Evolutionary conservation across 2,329 filamentous ascomycete genomes (phyloP).

Genomic region (Alternaria burnsii): DNA sequence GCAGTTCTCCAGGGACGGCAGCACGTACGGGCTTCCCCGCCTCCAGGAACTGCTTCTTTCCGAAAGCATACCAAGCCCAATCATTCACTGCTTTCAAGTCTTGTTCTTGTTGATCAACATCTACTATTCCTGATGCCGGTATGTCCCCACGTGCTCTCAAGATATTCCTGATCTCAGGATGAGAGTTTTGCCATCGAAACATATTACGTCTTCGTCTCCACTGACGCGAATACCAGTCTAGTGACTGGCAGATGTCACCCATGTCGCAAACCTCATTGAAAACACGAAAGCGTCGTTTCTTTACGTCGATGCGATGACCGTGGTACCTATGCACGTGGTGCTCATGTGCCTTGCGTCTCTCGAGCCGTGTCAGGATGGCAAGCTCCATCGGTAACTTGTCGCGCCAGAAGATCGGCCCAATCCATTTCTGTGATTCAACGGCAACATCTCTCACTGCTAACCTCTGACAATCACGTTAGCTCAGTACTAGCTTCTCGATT

Average conservation of each 20-base stretch:
- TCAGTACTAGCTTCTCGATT: background rate
- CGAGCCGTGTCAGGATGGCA: constrained; percentile 9
- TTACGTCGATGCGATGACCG: constrained; percentile 11
- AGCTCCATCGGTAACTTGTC: constrained; percentile 18
- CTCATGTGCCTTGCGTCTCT: background rate
- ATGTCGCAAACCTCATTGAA: constrained; percentile 15
- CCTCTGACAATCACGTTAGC: background rate
- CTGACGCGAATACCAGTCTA: background rate
- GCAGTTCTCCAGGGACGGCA: background rate
- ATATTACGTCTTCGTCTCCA: constrained; percentile 2
- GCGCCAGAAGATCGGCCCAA: constrained; percentile 15
- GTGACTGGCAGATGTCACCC: background rate
- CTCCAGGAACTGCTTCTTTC: background rate
- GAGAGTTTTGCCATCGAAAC: background rate
- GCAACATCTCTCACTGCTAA: background rate
- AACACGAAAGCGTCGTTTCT: constrained; percentile 5
- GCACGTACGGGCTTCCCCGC: background rate
- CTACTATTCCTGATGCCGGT: background rate
- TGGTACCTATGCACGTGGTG: constrained; percentile 13
- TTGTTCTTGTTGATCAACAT: background rate
- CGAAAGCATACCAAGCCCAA: background rate
- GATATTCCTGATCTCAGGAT: too few species aligned
- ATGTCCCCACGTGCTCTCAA: background rate
- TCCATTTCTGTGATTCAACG: background rate
- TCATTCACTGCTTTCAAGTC: background rate